phyloP scores from a whole-genome alignment of 2,329 filamentous ascomycete genomes.

The Lasiodiplodia citricola region DNA sequence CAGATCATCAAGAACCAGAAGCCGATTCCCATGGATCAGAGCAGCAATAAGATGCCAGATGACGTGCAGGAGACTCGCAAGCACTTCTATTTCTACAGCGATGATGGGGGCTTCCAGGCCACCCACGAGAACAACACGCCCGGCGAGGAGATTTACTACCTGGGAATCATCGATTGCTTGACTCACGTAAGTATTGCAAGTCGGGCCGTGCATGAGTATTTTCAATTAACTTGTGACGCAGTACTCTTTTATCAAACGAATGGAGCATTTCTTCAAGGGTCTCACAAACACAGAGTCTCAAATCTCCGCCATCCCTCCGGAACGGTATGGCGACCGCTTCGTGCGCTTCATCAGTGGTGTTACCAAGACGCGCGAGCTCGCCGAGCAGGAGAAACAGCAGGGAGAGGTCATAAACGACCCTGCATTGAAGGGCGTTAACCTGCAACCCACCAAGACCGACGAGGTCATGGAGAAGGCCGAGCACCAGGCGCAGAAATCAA shows the following conservation, averaged over 20 bases:
- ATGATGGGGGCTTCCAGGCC: slow-evolving; percentile 90
- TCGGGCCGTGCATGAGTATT: not conserved
- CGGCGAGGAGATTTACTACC: slow-evolving; percentile 94
- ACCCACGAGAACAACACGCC: slow-evolving; percentile 87
- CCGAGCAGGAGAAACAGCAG: slow-evolving; percentile 59
- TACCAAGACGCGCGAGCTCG: slow-evolving; percentile 89
- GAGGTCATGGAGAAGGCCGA: slow-evolving; percentile 66
- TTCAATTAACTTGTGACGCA: slow-evolving; percentile 48
- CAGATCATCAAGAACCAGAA: slow-evolving; percentile 93
- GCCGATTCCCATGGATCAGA: slow-evolving; percentile 89
- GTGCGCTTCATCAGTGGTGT: slow-evolving; percentile 88
- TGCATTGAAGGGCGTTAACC: slow-evolving; percentile 45
- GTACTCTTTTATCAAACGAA: slow-evolving; percentile 94
- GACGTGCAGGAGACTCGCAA: slow-evolving; percentile 71
- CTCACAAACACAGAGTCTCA: slow-evolving; percentile 80
- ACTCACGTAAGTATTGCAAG: slow-evolving; percentile 75
- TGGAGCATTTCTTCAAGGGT: slow-evolving; percentile 97
- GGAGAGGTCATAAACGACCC: slow-evolving; percentile 43
- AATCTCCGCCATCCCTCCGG: slow-evolving; percentile 90
- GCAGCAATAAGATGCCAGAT: slow-evolving; percentile 84
- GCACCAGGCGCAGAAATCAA: slow-evolving; percentile 64
- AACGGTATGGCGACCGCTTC: slow-evolving; percentile 92
- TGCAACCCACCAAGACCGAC: slow-evolving; percentile 53
- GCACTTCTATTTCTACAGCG: slow-evolving; percentile 86
- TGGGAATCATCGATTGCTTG: slow-evolving; percentile 97